Evolutionary conservation across 805 yeast genomes (phyloP).

Genomic region (Schwanniomyces yamadae): DNA sequence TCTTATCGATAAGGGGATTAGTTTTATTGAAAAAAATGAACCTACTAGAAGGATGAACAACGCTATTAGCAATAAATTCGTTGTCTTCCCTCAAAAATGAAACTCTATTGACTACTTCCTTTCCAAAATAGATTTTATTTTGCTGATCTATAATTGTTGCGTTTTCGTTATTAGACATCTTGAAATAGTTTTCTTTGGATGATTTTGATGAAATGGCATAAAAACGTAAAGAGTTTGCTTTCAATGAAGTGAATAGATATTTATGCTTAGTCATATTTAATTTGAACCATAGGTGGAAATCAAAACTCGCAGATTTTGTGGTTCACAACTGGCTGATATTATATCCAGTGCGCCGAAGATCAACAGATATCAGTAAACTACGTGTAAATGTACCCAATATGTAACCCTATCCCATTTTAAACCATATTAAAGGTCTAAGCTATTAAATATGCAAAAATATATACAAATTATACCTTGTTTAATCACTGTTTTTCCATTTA

Average conservation of each 20-base stretch:
- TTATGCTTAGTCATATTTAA: too few relatives aligned
- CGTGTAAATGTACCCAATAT: too few relatives aligned
- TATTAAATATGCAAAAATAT: too few relatives aligned
- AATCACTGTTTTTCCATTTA: too few relatives aligned
- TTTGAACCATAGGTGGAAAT: too few relatives aligned
- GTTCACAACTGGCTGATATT: too few relatives aligned
- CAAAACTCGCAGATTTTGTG: too few relatives aligned
- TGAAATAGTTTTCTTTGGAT: slow-evolving; percentile 2
- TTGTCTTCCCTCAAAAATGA: slow-evolving; percentile 60
- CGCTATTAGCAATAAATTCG: slow-evolving; percentile 48
- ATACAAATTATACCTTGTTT: too few relatives aligned
- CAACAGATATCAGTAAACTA: too few relatives aligned
- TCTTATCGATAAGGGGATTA: slow-evolving; percentile 32
- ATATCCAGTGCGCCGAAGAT: too few relatives aligned
- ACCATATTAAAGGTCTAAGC: too few relatives aligned
- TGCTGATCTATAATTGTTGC: slow-evolving; percentile 15
- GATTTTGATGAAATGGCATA: not conserved
- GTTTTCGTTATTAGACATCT: slow-evolving; percentile 16
- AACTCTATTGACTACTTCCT: slow-evolving; percentile 59
- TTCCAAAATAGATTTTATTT: slow-evolving; percentile 40
- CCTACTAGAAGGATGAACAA: slow-evolving; percentile 45
- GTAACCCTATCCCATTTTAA: too few relatives aligned
- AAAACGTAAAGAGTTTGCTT: not conserved
- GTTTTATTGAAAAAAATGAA: slow-evolving; percentile 44
- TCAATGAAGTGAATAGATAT: not conserved